Conservation (phyloP, 2,329 filamentous ascomycete species). For the Venturia carpophila region DNA sequence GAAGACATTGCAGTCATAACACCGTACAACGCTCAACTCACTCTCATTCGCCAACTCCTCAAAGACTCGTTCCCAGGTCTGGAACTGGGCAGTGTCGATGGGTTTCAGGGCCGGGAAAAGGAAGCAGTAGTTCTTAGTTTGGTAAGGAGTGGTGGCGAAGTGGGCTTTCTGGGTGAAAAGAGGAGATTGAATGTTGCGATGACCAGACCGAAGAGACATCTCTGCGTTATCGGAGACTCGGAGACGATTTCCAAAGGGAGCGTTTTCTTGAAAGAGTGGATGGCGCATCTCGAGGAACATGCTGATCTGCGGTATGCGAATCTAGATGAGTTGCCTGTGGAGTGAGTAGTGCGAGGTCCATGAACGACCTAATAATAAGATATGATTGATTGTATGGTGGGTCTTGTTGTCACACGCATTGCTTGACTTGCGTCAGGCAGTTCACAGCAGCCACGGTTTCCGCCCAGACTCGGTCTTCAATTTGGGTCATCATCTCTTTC, state of each 20-base stretch:
- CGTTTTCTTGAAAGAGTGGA: constrained; percentile 81
- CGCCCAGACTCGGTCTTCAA: no score
- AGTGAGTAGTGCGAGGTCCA: not conserved
- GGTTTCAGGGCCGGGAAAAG: constrained; percentile 95
- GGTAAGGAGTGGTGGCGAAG: constrained; percentile 83
- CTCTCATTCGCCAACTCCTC: constrained; percentile 64
- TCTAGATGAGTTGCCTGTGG: constrained; percentile 33
- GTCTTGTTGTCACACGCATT: no score
- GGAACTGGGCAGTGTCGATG: constrained; percentile 93
- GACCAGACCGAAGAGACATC: constrained; percentile 84
- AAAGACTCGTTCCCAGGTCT: constrained; percentile 77
- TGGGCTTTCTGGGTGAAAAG: constrained; percentile 90
- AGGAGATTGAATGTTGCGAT: constrained; percentile 94
- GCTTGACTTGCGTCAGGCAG: no score
- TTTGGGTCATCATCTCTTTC: no score
- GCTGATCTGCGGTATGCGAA: constrained; percentile 87
- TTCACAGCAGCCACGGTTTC: no score
- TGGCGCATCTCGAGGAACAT: constrained; percentile 81
- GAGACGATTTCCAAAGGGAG: constrained; percentile 84
- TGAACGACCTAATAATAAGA: no score
- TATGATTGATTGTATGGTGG: no score
- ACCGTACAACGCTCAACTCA: constrained; percentile 87
- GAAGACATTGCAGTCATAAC: constrained; percentile 90
- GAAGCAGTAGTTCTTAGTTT: constrained; percentile 89
- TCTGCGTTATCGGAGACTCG: constrained; percentile 87